A percentile compares a stretch with the other conserved stretches of the same genome.
Conservation (phyloP, 179 eudicot species). For the Silene vulgaris region DNA sequence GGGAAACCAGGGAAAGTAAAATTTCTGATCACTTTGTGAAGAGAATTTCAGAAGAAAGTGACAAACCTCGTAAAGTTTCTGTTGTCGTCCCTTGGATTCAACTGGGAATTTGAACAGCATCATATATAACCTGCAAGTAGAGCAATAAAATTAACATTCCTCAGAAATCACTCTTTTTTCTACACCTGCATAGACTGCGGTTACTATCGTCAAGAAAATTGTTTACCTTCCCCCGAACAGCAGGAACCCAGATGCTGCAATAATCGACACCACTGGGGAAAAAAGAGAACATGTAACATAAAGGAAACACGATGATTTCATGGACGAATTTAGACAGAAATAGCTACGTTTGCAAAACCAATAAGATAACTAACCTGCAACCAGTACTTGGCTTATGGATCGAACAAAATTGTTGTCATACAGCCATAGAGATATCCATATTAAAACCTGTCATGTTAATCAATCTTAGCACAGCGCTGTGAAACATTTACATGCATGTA, state of each 20-base stretch:
- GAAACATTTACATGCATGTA: too few species aligned
- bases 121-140: slow-evolving; percentile 53
- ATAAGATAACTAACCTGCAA: slow-evolving; percentile 47
- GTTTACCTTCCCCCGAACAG: slow-evolving; percentile 81
- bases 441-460: slow-evolving; percentile 47
- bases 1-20: too few species aligned
- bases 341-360: slow-evolving; percentile 3
- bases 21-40: background rate
- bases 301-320: slow-evolving; percentile 24
- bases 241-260: slow-evolving; percentile 81
- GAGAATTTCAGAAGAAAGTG: slow-evolving; percentile 1
- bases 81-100: slow-evolving; percentile 85
- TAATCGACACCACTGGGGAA: slow-evolving; percentile 52
- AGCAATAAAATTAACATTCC: slow-evolving; percentile 15
- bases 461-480: slow-evolving; percentile 16
- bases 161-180: background rate
- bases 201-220: background rate
- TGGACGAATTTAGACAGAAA: slow-evolving; percentile 18
- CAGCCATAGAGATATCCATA: slow-evolving; percentile 74
- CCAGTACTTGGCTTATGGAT: slow-evolving; percentile 54
- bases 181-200: background rate
- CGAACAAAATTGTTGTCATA: slow-evolving; percentile 47
- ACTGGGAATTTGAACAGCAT: slow-evolving; percentile 88
- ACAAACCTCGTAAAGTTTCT: slow-evolving; percentile 87
- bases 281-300: slow-evolving; percentile 1